Evolutionary conservation across 2,329 filamentous ascomycete genomes (phyloP).

Genomic region (Davidsoniella australis): DNA sequence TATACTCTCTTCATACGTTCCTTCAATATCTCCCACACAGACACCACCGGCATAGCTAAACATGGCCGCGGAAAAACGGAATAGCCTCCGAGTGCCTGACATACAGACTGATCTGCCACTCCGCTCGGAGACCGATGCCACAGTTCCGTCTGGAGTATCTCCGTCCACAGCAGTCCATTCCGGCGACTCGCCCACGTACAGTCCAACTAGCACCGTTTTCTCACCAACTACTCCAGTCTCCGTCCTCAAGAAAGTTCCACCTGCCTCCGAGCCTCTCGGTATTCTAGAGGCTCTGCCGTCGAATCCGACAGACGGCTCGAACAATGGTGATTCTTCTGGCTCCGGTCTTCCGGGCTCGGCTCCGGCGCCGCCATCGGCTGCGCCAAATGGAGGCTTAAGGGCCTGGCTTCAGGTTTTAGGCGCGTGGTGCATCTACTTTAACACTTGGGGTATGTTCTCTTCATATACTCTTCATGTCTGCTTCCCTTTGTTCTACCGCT

Average conservation of each 20-base stretch:
- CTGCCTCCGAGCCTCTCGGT: neutral
- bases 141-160: too few relatives aligned
- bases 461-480: neutral
- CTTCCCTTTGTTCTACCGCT: neutral
- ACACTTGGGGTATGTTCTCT: conserved; percentile 18
- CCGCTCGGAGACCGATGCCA: too few relatives aligned
- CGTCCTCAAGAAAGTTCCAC: neutral
- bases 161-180: too few relatives aligned
- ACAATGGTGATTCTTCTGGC: neutral
- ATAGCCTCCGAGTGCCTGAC: too few relatives aligned
- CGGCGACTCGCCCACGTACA: too few relatives aligned
- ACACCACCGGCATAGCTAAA: too few relatives aligned
- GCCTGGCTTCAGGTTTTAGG: conserved; percentile 24
- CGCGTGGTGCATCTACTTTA: conserved; percentile 21
- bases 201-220: neutral
- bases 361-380: too few relatives aligned
- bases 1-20: too few relatives aligned
- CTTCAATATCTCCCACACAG: too few relatives aligned
- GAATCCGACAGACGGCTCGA: neutral
- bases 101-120: too few relatives aligned
- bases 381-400: conserved; percentile 18
- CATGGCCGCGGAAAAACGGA: too few relatives aligned
- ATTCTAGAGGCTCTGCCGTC: neutral
- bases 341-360: neutral
- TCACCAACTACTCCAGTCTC: neutral